Evolutionary conservation across 2,329 filamentous ascomycete species (phyloP), one percentile per base, ranked within the genome.

Genomic region (Paramyrothecium sp.): DNA sequence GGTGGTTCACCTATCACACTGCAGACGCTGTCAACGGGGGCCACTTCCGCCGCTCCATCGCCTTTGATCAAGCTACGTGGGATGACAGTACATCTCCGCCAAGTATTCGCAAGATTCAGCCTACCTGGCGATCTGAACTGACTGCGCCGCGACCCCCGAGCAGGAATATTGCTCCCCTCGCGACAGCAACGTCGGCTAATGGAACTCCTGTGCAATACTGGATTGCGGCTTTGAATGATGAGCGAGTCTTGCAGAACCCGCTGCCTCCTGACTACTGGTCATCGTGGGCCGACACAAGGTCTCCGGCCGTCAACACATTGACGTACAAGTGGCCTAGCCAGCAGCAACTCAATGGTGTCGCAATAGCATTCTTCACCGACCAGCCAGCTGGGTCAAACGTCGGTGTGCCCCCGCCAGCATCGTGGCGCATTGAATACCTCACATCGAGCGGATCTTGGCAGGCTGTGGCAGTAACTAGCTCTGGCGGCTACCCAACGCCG

Each of bases 231-330:
- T 58, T 73, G 51, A 71, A 74, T 57, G 71, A 74, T 54, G 68
- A 59, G 19, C 59, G 61, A 48, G 64, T 74, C 23, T 65, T 66
- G 44, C 51, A 58, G 50, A 69, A 63, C 20, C 71, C 72, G 4
- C 64, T 74, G 8, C 72, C 71, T 38, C 71, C 72, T 3, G 72
- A 74, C 58, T 74, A 74, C 61, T 75, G 72, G 72, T 63, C 59
- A 54, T 73, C 71, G 8, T 75, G 71, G 58, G 63, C 59, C 17
- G 69, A 62, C 5, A 64, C 69, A n/a, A 54, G 51, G 44, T 72
- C 71, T 5, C 72, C 71, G 1, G 55, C 61, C 55, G 61, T 50
- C n/a, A 71, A 60, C 58, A 66, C 63, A 4, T 63, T 75, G 49
- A 69, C 65, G 3, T 69, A 71, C 48, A 67, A 63, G 3, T 73